These are phyloP conservation scores for Salix viminalis DNA, from an alignment of 345 rosid species.

Conservation along the genomic window DNA sequence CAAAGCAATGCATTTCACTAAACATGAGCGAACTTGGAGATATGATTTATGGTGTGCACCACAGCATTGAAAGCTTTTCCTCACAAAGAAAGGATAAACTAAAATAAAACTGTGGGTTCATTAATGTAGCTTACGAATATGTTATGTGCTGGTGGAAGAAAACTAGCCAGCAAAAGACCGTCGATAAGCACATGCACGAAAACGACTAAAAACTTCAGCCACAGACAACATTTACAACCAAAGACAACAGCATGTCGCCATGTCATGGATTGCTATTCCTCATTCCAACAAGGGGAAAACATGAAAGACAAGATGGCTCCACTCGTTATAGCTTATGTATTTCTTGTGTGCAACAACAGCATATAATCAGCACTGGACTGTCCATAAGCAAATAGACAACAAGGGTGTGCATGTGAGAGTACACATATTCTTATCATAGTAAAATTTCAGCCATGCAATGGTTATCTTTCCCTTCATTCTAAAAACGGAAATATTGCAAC, in stretches of 20 bases:
- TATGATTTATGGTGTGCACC: slow-evolving; percentile 19
- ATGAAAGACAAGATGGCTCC: slow-evolving; percentile 10
- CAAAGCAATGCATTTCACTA: no score
- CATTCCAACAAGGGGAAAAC: slow-evolving; percentile 1
- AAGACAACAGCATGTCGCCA: neutral
- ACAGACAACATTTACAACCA: neutral
- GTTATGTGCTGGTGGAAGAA: slow-evolving; percentile 36
- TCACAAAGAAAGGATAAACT: slow-evolving; percentile 12
- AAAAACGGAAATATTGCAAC: slow-evolving; percentile 13
- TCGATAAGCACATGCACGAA: slow-evolving; percentile 13
- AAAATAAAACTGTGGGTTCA: slow-evolving; percentile 24
- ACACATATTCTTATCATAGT: neutral
- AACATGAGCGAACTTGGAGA: no score
- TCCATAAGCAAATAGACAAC: neutral
- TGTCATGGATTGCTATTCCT: slow-evolving; percentile 5
- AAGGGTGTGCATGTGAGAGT: neutral
- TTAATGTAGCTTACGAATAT: slow-evolving; percentile 47
- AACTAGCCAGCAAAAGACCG: slow-evolving; percentile 49
- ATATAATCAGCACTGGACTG: neutral
- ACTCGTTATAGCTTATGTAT: slow-evolving; percentile 20
- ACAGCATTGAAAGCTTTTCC: slow-evolving; percentile 25
- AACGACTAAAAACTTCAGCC: neutral
- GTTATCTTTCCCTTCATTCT: slow-evolving; percentile 19
- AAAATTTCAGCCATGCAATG: slow-evolving; percentile 23
- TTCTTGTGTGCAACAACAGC: slow-evolving; percentile 22